A percentile compares a stretch with the other conserved stretches of the same genome.
phyloP scores from a whole-genome alignment of 345 rosid genomes.

The Salix suchowensis region DNA sequence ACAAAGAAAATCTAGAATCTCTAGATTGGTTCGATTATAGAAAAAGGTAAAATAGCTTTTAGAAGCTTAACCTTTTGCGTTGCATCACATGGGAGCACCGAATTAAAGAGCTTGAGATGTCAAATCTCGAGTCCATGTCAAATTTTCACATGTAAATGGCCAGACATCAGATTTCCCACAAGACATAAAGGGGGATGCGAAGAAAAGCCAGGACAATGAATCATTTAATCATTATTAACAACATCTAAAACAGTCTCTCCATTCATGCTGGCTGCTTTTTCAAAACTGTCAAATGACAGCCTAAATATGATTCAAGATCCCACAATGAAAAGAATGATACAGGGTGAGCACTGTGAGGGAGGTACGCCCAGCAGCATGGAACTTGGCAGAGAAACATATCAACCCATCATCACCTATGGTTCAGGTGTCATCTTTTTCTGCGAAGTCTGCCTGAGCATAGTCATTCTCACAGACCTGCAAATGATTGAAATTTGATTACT shows the following conservation, averaged over 20 bases:
- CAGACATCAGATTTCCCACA: background rate
- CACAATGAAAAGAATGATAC: constrained; percentile 17
- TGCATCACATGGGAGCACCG: background rate
- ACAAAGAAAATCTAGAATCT: background rate
- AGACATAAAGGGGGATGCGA: background rate
- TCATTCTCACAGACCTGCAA: constrained; percentile 1
- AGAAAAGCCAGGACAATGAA: background rate
- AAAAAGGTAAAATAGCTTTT: background rate
- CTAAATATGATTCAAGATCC: constrained; percentile 10
- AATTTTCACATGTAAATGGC: background rate
- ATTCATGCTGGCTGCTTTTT: constrained; percentile 7
- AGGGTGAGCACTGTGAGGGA: background rate
- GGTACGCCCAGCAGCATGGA: background rate
- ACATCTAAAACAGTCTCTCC: background rate
- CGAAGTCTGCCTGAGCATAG: constrained; percentile 28
- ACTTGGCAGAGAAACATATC: background rate
- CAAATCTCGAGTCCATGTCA: constrained; percentile 6
- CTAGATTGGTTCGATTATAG: background rate
- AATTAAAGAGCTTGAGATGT: background rate
- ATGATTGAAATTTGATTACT: background rate
- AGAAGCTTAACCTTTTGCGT: background rate
- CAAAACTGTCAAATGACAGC: constrained; percentile 1
- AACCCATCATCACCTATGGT: background rate
- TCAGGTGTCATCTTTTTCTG: constrained; percentile 27
- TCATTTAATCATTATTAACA: background rate